Evolutionary conservation across 805 yeast genomes (phyloP), one percentile per base, ranked within the genome.

Genomic region (Wickerhamiella azyma): DNA sequence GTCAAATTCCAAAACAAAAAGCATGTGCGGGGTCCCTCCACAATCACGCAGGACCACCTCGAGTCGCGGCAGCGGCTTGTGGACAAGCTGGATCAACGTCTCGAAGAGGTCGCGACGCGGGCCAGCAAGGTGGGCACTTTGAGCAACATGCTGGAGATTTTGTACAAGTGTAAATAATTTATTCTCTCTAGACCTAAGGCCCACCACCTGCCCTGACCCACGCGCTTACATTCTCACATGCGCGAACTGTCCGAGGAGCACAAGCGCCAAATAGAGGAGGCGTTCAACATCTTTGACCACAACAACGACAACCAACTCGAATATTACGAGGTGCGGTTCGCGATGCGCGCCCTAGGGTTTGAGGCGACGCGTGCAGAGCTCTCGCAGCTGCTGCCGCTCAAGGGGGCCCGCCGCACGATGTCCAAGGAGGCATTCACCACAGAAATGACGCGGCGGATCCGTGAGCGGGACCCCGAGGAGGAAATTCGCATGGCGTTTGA

Each of bases 281-380:
- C 96, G 2, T 89, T 89, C 59, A 74, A 80, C 42, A 68, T 89
- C 28, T 92, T 92, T 62, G 98, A 92, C 59, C 79, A 85, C 82
- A 85, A 92, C 63, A 77, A 76, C 49, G 97, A 92, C 61, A 94
- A 96, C 3, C 74, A 71, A 53, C 70, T 92, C 43, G 96, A 92
- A 57, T 89, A 83, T 61, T 97, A 92, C 58, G 97, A 89, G 56
- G 68, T 85, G 52, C 88, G 85, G 63, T 95, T 86, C 16, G 96
- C 98, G 0, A 76, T 92, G 67, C 68, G 94, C 46, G 98, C 98
- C 0, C 69, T 92, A 36, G 98, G 98, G 1, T 92, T 92, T 57
- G 96, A 88, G 39, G 69, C 82, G 55, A 63, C 77, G 33, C 89
- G 89, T 59, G 68, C 79, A 45, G 89, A 85, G 53, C 85, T 89